Conservation (phyloP, 768 basidiomycete genomes). For the Hygrocybe punicea region DNA sequence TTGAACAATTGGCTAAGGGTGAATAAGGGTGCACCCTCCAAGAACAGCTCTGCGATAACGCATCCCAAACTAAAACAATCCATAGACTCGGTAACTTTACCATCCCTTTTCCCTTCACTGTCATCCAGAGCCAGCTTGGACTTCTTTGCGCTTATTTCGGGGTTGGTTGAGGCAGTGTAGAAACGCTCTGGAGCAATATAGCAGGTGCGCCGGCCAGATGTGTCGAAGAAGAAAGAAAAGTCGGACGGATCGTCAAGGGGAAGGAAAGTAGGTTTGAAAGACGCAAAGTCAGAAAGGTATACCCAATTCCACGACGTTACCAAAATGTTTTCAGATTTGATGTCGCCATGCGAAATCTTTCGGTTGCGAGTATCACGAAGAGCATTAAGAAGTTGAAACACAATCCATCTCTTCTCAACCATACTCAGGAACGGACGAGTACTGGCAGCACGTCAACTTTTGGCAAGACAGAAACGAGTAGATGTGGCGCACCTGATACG, state of each 20-base stretch:
- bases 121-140: constrained; percentile 50
- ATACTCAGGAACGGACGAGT: constrained; percentile 90
- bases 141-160: constrained; percentile 69
- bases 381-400: constrained; percentile 85
- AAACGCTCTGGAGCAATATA: constrained; percentile 97
- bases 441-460: constrained; percentile 40
- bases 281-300: constrained; percentile 91
- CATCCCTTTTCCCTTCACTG: constrained; percentile 65
- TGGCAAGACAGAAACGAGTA: not conserved
- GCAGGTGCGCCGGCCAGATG: constrained; percentile 87
- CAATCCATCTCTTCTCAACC: constrained; percentile 98
- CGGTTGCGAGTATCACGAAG: constrained; percentile 78
- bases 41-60: constrained; percentile 91
- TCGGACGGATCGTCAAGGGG: constrained; percentile 96
- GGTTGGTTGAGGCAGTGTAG: constrained; percentile 68
- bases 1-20: constrained; percentile 93
- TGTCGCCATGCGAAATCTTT: constrained; percentile 94
- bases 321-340: constrained; percentile 95
- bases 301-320: constrained; percentile 97
- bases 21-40: constrained; percentile 91
- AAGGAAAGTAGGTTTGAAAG: constrained; percentile 92
- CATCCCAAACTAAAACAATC: constrained; percentile 95
- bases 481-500: constrained; percentile 74
- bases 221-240: constrained; percentile 98
- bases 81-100: constrained; percentile 90